Evolutionary conservation across 208 protist genomes (phyloP).

Genomic region (Leishmania arabica): DNA sequence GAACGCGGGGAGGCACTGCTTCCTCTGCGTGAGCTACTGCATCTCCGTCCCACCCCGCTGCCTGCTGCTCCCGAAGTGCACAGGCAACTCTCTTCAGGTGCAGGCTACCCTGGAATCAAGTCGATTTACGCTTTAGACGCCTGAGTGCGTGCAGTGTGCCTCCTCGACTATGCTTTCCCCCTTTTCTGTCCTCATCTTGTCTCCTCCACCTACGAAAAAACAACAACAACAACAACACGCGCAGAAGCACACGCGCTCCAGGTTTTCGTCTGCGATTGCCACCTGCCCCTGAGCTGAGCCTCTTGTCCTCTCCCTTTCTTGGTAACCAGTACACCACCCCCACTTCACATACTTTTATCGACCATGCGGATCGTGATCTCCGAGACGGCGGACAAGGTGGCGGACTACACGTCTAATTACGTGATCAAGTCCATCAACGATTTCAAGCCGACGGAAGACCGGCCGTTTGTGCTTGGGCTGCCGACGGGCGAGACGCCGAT

Average conservation of each 20-base stretch:
- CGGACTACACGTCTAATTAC: conserved; percentile 80
- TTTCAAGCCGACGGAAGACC: conserved; percentile 74
- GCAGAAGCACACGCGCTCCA: not conserved
- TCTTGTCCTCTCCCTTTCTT: not conserved
- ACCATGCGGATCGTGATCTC: conserved; percentile 93
- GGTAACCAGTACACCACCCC: not conserved
- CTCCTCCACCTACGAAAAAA: not conserved
- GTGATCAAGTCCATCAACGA: conserved; percentile 89
- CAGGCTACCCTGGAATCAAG: not conserved
- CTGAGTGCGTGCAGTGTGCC: not conserved
- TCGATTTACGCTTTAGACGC: not conserved
- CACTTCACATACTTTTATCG: not conserved
- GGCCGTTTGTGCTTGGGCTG: conserved; percentile 93
- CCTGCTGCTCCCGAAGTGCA: not conserved
- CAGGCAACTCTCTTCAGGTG: not conserved
- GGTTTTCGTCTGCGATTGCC: not conserved
- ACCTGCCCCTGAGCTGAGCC: not conserved
- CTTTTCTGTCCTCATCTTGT: not conserved
- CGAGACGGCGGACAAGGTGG: conserved; percentile 62
- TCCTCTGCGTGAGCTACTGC: not conserved
- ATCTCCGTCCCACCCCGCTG: not conserved
- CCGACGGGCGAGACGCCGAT: conserved; percentile 92
- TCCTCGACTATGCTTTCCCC: not conserved
- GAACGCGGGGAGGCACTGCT: not conserved
- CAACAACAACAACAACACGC: not conserved